Conservation (phyloP, 345 rosid genomes). For the Citrus cavaleriei region DNA sequence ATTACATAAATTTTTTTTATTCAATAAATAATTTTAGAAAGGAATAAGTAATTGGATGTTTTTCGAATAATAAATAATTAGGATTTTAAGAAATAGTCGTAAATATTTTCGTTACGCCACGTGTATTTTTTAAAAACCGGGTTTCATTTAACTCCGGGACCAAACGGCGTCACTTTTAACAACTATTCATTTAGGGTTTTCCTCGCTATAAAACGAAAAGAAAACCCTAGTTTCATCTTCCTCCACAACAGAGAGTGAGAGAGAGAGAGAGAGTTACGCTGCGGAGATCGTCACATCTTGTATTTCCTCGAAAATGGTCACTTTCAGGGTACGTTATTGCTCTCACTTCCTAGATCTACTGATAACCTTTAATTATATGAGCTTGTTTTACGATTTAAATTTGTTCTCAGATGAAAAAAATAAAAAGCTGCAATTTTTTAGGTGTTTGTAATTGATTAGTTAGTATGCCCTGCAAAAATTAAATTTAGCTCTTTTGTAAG, state of each 20-base stretch:
- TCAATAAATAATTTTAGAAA: too few relatives aligned
- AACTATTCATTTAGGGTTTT: conserved; percentile 8
- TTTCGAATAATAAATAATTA: too few relatives aligned
- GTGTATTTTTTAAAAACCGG: background rate
- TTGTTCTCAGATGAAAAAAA: background rate
- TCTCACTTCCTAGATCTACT: background rate
- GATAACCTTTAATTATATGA: background rate
- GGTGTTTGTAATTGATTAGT: background rate
- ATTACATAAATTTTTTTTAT: too few relatives aligned
- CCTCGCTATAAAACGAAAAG: background rate
- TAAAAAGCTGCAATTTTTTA: too few relatives aligned
- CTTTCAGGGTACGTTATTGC: conserved; percentile 13
- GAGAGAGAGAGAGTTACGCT: background rate
- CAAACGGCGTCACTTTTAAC: background rate
- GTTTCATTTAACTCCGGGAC: background rate
- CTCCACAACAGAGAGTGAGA: background rate
- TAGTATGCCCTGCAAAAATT: background rate
- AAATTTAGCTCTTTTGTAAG: background rate
- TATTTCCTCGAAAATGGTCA: conserved; percentile 18
- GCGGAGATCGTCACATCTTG: background rate
- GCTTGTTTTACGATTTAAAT: background rate
- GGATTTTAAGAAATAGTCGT: too few relatives aligned
- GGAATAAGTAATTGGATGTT: too few relatives aligned
- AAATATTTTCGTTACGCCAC: background rate
- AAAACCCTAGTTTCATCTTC: conserved; percentile 12